A percentile compares a stretch with the other conserved stretches of the same genome.
Evolutionary conservation across 495 filamentous ascomycete genomes (phyloP).

Genomic region (Hyaloscypha bicolor): DNA sequence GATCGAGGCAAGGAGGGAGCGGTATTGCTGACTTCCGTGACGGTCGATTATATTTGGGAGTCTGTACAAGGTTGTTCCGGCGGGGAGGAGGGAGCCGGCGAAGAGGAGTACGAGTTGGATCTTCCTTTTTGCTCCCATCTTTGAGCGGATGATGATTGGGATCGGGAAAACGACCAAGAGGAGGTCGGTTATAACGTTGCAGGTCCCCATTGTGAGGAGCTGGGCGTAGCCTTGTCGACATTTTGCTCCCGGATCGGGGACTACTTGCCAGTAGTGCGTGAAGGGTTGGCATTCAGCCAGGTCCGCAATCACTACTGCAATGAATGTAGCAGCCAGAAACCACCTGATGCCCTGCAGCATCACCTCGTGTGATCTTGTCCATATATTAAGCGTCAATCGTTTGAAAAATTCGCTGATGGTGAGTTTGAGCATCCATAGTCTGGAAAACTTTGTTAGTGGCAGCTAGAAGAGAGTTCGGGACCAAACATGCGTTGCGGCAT

Average conservation of each 20-base stretch:
- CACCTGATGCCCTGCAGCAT: conserved; percentile 70
- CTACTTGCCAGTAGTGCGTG: conserved; percentile 85
- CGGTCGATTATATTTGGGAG: conserved; percentile 68
- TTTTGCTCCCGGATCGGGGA: conserved; percentile 80
- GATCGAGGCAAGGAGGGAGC: conserved; percentile 75
- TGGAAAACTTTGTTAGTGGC: conserved; percentile 36
- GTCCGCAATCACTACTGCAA: conserved; percentile 77
- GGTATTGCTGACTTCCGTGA: conserved; percentile 68
- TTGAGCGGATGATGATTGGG: conserved; percentile 74
- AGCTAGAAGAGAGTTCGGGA: not conserved
- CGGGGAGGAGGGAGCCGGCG: conserved; percentile 74
- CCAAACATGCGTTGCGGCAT: conserved; percentile 65
- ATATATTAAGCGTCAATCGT: conserved; percentile 59
- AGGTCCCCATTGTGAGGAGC: conserved; percentile 82
- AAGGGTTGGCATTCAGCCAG: conserved; percentile 87
- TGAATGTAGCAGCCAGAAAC: conserved; percentile 74
- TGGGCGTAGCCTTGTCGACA: conserved; percentile 86
- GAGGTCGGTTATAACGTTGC: conserved; percentile 86
- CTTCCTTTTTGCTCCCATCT: conserved; percentile 68
- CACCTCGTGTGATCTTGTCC: conserved; percentile 63
- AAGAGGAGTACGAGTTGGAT: conserved; percentile 73
- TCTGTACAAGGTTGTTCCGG: conserved; percentile 75
- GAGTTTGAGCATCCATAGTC: conserved; percentile 90
- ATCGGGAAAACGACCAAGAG: conserved; percentile 86
- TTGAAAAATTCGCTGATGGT: conserved; percentile 90